Evolutionary conservation across 495 filamentous ascomycete species (phyloP).

Genomic region (Podospora fimiseda): DNA sequence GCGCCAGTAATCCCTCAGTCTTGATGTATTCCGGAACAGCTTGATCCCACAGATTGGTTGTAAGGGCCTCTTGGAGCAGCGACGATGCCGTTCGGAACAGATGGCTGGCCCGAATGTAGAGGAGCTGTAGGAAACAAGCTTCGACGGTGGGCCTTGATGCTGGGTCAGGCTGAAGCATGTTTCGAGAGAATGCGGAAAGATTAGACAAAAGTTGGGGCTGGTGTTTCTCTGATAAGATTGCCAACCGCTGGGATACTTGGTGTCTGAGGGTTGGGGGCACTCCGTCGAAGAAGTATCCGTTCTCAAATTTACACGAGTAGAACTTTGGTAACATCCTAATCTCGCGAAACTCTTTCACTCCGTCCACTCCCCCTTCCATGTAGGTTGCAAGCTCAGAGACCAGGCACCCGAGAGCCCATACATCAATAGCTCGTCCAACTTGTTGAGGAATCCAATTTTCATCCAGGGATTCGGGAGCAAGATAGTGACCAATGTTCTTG

Average conservation of each 20-base stretch:
- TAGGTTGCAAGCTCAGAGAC: neutral
- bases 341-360: neutral
- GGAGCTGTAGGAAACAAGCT: neutral
- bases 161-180: neutral
- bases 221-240: too few relatives aligned
- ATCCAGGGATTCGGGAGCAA: neutral
- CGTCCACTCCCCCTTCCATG: neutral
- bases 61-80: neutral
- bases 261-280: too few relatives aligned
- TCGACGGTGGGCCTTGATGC: neutral
- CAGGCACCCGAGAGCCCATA: constrained; percentile 2
- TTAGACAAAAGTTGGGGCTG: too few relatives aligned
- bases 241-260: too few relatives aligned
- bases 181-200: neutral
- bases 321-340: neutral
- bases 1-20: neutral
- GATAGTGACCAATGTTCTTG: neutral
- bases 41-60: too few relatives aligned
- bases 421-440: neutral
- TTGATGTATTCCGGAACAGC: neutral
- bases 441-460: neutral
- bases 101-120: neutral
- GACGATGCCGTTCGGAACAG: neutral
- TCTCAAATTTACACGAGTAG: neutral
- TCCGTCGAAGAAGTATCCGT: neutral